A percentile compares a stretch with the other conserved stretches of the same genome.
Conservation (phyloP, 805 yeast species). For the Wickerhamomyces hampshirensis region DNA sequence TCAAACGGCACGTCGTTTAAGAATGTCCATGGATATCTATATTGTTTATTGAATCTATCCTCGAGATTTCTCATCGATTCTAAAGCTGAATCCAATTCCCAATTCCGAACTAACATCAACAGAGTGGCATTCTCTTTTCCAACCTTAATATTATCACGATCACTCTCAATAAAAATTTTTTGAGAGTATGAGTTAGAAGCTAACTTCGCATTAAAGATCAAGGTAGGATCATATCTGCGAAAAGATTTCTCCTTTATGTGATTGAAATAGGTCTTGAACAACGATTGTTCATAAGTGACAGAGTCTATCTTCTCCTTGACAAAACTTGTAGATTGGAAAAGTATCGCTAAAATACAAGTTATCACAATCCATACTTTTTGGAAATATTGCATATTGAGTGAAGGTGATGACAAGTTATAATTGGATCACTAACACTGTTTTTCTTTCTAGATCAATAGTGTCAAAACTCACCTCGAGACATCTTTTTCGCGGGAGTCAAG, state of each 20-base stretch:
- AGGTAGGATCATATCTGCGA: slow-evolving; percentile 19
- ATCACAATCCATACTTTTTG: slow-evolving; percentile 25
- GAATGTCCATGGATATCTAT: slow-evolving; percentile 74
- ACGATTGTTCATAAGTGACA: slow-evolving; percentile 15
- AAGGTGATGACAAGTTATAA: too few species aligned
- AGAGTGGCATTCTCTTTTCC: slow-evolving; percentile 79
- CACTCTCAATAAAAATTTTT: slow-evolving; percentile 24
- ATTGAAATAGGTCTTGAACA: slow-evolving; percentile 7
- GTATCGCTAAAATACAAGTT: slow-evolving; percentile 18
- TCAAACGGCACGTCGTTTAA: slow-evolving; percentile 70
- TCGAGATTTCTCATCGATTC: slow-evolving; percentile 72
- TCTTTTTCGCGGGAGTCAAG: too few species aligned
- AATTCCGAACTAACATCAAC: slow-evolving; percentile 81
- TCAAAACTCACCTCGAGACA: too few species aligned
- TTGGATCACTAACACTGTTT: too few species aligned
- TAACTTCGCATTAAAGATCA: slow-evolving; percentile 27
- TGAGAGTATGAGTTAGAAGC: slow-evolving; percentile 36
- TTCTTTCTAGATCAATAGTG: too few species aligned
- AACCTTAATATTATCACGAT: slow-evolving; percentile 30
- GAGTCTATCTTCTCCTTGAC: slow-evolving; percentile 20
- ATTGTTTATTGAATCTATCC: slow-evolving; percentile 65
- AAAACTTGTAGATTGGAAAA: slow-evolving; percentile 17
- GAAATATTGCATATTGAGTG: slow-evolving; percentile 18
- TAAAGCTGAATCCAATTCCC: slow-evolving; percentile 72
- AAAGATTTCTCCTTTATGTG: slow-evolving; percentile 20